Evolutionary conservation across 2,329 filamentous ascomycete species (phyloP).

Genomic region (Aspergillus sclerotialis): DNA sequence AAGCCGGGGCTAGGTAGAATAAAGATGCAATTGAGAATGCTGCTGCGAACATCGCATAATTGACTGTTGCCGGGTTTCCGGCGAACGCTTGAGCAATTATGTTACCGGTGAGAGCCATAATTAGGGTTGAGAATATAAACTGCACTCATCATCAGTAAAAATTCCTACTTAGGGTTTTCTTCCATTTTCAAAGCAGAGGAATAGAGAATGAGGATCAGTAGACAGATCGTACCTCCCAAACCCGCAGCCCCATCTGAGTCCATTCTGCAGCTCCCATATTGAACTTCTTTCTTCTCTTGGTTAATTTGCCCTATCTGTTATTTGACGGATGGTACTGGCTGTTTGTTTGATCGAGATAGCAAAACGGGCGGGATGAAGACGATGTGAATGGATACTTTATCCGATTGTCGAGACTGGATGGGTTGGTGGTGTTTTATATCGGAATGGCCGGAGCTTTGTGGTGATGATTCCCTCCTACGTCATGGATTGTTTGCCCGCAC

Average conservation of each 20-base stretch:
- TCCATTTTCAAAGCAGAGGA: too few species aligned
- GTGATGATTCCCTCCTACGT: neutral
- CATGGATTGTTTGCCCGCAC: too few species aligned
- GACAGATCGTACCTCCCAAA: slow-evolving; percentile 29
- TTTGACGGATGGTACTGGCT: too few species aligned
- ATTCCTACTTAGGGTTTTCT: too few species aligned
- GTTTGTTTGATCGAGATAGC: too few species aligned
- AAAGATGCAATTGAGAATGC: slow-evolving; percentile 43
- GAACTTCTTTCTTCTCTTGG: too few species aligned
- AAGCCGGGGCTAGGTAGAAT: slow-evolving; percentile 41
- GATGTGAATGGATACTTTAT: too few species aligned
- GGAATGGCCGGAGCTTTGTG: neutral
- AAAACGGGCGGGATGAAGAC: too few species aligned
- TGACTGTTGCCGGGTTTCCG: slow-evolving; percentile 53
- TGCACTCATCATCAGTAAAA: slow-evolving; percentile 22
- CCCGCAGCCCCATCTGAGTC: slow-evolving; percentile 24
- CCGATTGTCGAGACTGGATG: neutral
- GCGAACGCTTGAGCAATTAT: slow-evolving; percentile 49
- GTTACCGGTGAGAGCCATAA: slow-evolving; percentile 57
- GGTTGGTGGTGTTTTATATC: neutral
- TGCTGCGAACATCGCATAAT: slow-evolving; percentile 44
- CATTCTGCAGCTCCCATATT: slow-evolving; percentile 3
- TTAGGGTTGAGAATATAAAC: slow-evolving; percentile 54
- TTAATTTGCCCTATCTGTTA: too few species aligned
- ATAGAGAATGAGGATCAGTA: too few species aligned